Percentiles rank a stretch among this genome's conserved stretches.
These are phyloP conservation scores for Apiotrichum mycotoxinovorans DNA, from an alignment of 1,284 basidiomycete species.

Conservation along the genomic window DNA sequence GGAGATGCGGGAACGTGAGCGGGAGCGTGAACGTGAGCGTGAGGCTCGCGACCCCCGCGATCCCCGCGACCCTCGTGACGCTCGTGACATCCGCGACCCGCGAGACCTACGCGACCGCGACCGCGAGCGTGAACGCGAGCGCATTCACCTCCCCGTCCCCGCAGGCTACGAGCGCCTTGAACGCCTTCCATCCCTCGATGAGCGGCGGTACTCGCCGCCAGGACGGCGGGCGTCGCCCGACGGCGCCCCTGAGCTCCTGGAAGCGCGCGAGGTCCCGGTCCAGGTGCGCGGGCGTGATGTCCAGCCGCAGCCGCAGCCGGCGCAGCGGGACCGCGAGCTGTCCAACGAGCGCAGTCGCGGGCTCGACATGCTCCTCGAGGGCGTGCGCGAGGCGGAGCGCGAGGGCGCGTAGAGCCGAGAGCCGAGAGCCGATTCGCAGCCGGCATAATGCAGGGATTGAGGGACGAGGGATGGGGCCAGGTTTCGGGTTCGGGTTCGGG, in stretches of 20 bases:
- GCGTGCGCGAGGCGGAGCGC: slow-evolving; percentile 23
- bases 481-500: too few relatives aligned
- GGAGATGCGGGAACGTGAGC: not conserved
- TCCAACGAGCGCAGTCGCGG: not conserved
- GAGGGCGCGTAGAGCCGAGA: slow-evolving; percentile 8
- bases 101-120: not conserved
- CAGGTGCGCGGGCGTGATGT: not conserved
- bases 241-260: not conserved
- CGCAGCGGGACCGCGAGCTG: not conserved
- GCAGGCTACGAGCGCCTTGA: not conserved
- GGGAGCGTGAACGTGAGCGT: not conserved
- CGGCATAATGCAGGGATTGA: too few relatives aligned
- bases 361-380: slow-evolving; percentile 24
- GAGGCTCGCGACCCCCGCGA: not conserved
- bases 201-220: not conserved
- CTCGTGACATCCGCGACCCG: not conserved
- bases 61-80: not conserved
- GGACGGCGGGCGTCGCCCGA: not conserved
- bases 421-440: too few relatives aligned
- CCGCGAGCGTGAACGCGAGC: not conserved
- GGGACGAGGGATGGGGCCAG: too few relatives aligned
- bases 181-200: not conserved
- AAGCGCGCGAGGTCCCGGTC: not conserved
- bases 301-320: too few relatives aligned
- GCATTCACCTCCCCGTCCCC: not conserved